phyloP scores from a whole-genome alignment of 768 basidiomycete genomes.

The Leccinum incarnatum region DNA sequence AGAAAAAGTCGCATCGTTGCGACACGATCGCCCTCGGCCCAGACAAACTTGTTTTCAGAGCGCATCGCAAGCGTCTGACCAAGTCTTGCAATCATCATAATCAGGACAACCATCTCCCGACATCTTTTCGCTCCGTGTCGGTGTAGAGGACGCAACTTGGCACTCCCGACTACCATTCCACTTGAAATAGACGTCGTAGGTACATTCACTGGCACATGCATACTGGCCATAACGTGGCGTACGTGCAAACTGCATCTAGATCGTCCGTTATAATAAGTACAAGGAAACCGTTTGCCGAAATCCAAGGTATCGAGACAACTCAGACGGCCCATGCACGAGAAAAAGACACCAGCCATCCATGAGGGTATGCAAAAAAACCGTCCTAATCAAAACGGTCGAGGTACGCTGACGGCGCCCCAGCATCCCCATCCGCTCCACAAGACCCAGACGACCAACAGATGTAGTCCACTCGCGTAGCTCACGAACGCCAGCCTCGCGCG shows the following conservation, averaged over 20 bases:
- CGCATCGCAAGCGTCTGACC: background rate
- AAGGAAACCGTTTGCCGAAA: background rate
- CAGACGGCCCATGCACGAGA: background rate
- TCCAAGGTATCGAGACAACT: background rate
- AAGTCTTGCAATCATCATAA: background rate
- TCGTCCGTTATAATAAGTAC: background rate
- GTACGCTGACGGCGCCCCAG: slow-evolving; percentile 35
- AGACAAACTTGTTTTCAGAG: background rate
- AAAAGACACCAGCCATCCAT: no score
- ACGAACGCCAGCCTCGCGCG: slow-evolving; percentile 89
- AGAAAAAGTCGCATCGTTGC: background rate
- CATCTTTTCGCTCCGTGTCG: background rate
- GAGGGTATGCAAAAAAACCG: no score
- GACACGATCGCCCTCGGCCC: background rate
- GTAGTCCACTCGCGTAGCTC: slow-evolving; percentile 77
- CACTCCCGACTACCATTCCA: background rate
- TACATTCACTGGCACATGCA: no score
- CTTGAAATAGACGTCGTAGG: background rate
- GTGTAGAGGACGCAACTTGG: background rate
- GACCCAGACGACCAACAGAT: slow-evolving; percentile 78
- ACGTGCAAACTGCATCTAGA: background rate
- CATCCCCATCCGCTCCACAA: slow-evolving; percentile 59
- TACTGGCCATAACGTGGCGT: background rate
- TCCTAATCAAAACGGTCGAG: slow-evolving; percentile 14
- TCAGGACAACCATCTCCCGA: background rate